Conservation (phyloP, 1,139 yeast genomes). For the Casaregolazyma lundiana region DNA sequence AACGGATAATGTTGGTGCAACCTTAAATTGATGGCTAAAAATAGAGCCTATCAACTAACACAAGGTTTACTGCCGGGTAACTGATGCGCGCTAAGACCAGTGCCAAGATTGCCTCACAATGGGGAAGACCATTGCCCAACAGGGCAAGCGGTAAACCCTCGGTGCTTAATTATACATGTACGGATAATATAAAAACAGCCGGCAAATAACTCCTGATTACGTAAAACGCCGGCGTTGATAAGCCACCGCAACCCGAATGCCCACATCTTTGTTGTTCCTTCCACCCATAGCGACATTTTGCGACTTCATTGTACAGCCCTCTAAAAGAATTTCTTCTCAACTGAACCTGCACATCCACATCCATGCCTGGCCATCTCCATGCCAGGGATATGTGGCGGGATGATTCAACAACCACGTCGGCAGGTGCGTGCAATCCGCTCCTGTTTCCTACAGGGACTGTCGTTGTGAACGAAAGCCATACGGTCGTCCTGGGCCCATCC, state of each 20-base stretch:
- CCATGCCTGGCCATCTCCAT: not conserved
- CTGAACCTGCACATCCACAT: too few relatives aligned
- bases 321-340: too few relatives aligned
- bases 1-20: too few relatives aligned
- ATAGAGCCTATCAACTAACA: too few relatives aligned
- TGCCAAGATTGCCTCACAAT: not conserved
- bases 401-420: slow-evolving; percentile 10
- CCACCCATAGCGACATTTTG: too few relatives aligned
- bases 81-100: not conserved
- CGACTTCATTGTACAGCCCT: not conserved
- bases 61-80: not conserved
- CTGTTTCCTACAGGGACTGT: slow-evolving; percentile 17
- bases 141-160: not conserved
- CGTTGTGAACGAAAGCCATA: slow-evolving; percentile 17
- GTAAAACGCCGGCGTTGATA: too few relatives aligned
- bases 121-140: not conserved
- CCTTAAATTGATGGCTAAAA: too few relatives aligned
- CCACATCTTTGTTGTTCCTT: too few relatives aligned
- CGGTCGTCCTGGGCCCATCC: slow-evolving; percentile 12
- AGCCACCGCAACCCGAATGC: too few relatives aligned
- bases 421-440: slow-evolving; percentile 16
- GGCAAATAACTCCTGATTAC: too few relatives aligned
- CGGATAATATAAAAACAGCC: not conserved
- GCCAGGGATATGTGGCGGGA: slow-evolving; percentile 8
- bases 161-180: not conserved